phyloP scores from a whole-genome alignment of 2,329 filamentous ascomycete genomes.

The Alternaria incomplexa region DNA sequence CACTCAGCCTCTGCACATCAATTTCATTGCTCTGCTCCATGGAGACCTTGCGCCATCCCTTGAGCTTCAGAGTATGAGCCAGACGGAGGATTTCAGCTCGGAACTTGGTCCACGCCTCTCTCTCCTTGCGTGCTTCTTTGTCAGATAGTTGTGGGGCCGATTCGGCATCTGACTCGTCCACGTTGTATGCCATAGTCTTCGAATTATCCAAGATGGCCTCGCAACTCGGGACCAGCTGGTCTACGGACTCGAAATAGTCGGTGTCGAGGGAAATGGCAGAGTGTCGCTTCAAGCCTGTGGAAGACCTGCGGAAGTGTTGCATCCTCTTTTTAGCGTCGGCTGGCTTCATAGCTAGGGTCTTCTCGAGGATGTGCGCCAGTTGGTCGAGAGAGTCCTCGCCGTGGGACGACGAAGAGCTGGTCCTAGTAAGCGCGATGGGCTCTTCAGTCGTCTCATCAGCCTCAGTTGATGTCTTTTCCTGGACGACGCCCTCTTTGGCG shows the following conservation, averaged over 20 bases:
- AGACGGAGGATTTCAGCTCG: conserved; percentile 91
- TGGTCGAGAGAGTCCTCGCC: conserved; percentile 78
- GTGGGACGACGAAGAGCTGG: conserved; percentile 65
- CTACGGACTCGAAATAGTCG: conserved; percentile 78
- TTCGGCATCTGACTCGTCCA: conserved; percentile 61
- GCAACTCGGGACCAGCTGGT: conserved; percentile 81
- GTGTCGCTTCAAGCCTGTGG: conserved; percentile 50
- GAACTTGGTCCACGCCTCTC: conserved; percentile 81
- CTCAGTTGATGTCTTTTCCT: conserved; percentile 3
- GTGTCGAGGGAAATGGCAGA: conserved; percentile 76
- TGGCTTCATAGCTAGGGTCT: conserved; percentile 60
- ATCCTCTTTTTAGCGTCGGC: conserved; percentile 41
- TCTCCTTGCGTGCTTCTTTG: conserved; percentile 66
- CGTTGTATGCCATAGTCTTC: conserved; percentile 80
- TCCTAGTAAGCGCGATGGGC: conserved; percentile 49
- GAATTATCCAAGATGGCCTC: conserved; percentile 88
- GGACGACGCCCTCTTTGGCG: conserved; percentile 50
- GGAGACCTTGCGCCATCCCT: conserved; percentile 87
- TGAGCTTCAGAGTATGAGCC: conserved; percentile 84
- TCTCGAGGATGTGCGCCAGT: conserved; percentile 79
- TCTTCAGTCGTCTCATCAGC: conserved; percentile 10
- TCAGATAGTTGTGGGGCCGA: conserved; percentile 52
- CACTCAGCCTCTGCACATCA: conserved; percentile 78
- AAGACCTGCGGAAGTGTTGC: conserved; percentile 35
- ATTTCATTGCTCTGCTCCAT: conserved; percentile 72